phyloP scores from a whole-genome alignment of 2,329 filamentous ascomycete species.

The Apiospora saccharicola region DNA sequence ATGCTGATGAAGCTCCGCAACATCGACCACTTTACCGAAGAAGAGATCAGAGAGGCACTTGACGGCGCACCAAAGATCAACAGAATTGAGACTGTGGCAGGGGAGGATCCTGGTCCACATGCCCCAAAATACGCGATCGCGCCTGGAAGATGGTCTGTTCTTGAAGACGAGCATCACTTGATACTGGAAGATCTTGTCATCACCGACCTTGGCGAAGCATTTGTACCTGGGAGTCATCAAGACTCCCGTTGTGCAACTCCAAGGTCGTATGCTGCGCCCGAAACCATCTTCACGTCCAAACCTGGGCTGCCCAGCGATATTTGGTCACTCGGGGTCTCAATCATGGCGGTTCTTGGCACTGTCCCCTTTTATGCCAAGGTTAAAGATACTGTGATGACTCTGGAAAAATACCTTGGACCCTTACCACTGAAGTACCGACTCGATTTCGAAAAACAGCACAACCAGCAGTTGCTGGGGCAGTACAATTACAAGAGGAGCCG shows the following conservation, averaged over 20 bases:
- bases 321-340: neutral
- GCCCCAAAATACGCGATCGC: neutral
- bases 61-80: neutral
- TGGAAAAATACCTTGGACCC: neutral
- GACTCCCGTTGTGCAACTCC: neutral
- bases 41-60: conserved; percentile 5
- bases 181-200: neutral
- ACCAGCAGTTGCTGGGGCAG: neutral
- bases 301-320: neutral
- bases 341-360: neutral
- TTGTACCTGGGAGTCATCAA: neutral
- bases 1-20: conserved; percentile 22
- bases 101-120: neutral
- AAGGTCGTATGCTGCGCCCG: neutral
- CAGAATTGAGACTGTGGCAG: neutral
- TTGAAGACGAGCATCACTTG: neutral
- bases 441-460: neutral
- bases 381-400: neutral
- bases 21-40: conserved; percentile 19
- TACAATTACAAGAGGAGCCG: neutral
- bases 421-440: neutral
- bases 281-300: neutral
- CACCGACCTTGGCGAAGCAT: neutral
- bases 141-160: neutral
- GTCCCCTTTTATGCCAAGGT: neutral